These are phyloP conservation scores for Penicillium subrubescens DNA, from an alignment of 495 filamentous ascomycete genomes.

Conservation along the genomic window DNA sequence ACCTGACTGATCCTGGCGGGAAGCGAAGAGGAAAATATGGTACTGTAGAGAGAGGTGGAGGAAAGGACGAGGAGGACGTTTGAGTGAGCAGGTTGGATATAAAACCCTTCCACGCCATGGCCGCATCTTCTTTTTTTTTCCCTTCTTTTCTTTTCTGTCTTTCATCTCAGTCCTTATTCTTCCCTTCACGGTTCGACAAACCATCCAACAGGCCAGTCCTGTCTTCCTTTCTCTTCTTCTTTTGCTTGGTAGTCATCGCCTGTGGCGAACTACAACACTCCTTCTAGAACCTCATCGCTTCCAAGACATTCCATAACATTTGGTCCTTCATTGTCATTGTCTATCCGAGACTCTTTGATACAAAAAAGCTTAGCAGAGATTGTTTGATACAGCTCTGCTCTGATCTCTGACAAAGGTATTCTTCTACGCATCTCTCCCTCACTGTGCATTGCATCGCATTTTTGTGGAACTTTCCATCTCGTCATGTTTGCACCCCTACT, in stretches of 20 bases:
- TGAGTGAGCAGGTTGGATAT: constrained; percentile 16
- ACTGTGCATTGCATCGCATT: not conserved
- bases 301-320: constrained; percentile 6
- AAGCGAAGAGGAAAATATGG: not conserved
- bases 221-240: constrained; percentile 37
- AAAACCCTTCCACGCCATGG: constrained; percentile 25
- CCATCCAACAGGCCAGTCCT: constrained; percentile 39
- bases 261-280: constrained; percentile 41
- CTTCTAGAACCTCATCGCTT: constrained; percentile 19
- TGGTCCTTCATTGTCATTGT: constrained; percentile 4
- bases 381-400: constrained; percentile 12
- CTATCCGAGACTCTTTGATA: not conserved
- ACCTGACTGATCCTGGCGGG: constrained; percentile 2
- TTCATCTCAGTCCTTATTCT: constrained; percentile 25
- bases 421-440: constrained; percentile 3
- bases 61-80: not conserved
- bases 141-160: constrained; percentile 22
- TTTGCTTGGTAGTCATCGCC: constrained; percentile 32
- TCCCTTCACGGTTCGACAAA: constrained; percentile 31
- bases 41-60: not conserved
- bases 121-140: constrained; percentile 12
- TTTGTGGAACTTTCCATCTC: not conserved
- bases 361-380: constrained; percentile 6
- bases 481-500: not conserved
- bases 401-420: constrained; percentile 27